Evolutionary conservation across 2,329 filamentous ascomycete genomes (phyloP), one percentile per base, ranked within the genome.

Genomic region (Claviceps pazoutovae): DNA sequence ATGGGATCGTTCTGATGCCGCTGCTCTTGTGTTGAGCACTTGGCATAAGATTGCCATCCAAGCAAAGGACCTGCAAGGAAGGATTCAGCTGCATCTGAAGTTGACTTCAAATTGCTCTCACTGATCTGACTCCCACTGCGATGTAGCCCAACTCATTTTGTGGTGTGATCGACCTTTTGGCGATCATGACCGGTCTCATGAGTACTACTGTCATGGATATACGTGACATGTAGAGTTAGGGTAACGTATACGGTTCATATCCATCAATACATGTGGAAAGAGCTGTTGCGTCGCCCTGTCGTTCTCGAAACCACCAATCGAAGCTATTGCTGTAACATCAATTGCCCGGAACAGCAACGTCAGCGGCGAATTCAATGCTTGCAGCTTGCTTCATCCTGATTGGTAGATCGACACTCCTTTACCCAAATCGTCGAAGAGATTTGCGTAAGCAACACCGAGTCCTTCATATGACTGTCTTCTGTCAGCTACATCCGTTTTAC

Each of bases 351-450:
- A 48, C 8, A 21, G 17, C 42, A 17, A 46, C 41, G 17, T 14
- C 13, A 5, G 9, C 14, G 14, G 19, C n/a, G 46, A 37, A 19
- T 16, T 5, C 19, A 38, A 36, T 9, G 43, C 37, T 30, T 43
- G 50, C n/a, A 9, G 43, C 37, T 21, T 43, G 50, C 21, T 17
- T 48, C 14, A 11, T 26, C 8, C 14, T 50, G 9, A 26, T 19
- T 37, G 46, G 16, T 21, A 46, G 8, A 34, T 46, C 39, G 11
- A 17, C 11, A 17, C 21, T 42, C n/a, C 48, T 36, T 13, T 30
- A 26, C 21, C 44, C 17, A 34, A 30, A 39, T 71, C 68, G n/a
- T 73, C 72, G 48, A 72, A 62, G 38, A 74, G 73, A 13, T 70
- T 73, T 5, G 68, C 64, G 34, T 69, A 30, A 9, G 3, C 26